Evolutionary conservation across 23 red algal genomes (phyloP).

Genomic region (Agarophyton chilense): DNA sequence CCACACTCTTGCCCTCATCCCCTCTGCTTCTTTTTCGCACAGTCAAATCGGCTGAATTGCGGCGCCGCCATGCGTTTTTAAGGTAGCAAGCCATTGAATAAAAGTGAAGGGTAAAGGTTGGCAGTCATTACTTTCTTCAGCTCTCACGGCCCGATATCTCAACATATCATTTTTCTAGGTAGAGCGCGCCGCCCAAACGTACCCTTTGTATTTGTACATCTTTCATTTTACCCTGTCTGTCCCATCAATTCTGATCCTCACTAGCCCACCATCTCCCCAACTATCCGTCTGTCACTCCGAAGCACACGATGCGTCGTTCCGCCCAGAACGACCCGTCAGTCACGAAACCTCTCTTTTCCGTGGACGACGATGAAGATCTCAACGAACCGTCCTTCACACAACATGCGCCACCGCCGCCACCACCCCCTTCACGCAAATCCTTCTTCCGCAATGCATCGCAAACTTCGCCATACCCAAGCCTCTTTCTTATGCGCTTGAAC

Average conservation of each 20-base stretch:
- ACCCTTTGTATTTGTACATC: too few relatives aligned
- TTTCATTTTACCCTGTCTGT: background rate
- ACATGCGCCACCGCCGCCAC: conserved; percentile 1
- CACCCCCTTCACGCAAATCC: conserved; percentile 1
- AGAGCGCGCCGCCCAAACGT: too few relatives aligned
- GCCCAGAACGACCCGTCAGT: background rate
- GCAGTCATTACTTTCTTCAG: too few relatives aligned
- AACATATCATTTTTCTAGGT: too few relatives aligned
- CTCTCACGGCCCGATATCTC: too few relatives aligned
- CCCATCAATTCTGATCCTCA: background rate
- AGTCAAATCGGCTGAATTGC: too few relatives aligned
- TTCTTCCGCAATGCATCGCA: conserved; percentile 15
- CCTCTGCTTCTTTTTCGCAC: too few relatives aligned
- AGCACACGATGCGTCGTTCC: conserved; percentile 27
- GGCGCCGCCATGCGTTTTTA: too few relatives aligned
- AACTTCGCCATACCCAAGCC: background rate
- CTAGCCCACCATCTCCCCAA: too few relatives aligned
- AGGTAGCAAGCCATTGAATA: too few relatives aligned
- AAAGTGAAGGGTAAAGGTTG: too few relatives aligned
- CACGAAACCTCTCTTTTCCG: conserved; percentile 48
- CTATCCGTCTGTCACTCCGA: background rate
- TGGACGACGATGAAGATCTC: conserved; percentile 34
- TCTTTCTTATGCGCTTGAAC: conserved; percentile 29
- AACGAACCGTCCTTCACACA: background rate
- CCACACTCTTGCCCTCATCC: too few relatives aligned